Base-by-base conservation (phyloP, 148 eudicot species). In the Vaccinium macrocarpon region DNA sequence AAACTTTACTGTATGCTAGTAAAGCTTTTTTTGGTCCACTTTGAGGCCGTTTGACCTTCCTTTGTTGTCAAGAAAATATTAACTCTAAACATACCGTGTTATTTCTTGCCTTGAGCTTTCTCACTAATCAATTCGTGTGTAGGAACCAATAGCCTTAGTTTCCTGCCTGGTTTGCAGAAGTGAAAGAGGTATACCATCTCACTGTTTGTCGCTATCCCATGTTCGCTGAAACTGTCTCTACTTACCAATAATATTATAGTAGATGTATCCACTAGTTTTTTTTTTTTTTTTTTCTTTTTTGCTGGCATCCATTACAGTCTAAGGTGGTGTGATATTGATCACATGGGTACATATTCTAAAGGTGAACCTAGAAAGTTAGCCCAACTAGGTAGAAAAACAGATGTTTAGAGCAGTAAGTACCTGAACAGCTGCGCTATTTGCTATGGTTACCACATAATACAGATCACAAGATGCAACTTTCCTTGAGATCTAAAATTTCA, bases 81-180 rank as follows among this genome's bases (percentile, higher is more conserved):
- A 57, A 51, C 82, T 32, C 70, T 35, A 14, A 12, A 70, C 23
- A 5, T 78, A 42, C 46, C 23, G 25, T 13, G 68, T 62, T 83
- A 55, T 78, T 35, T 12, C 78, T n/a, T 42, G 52, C 68, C 57
- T 29, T 25, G 73, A 5, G 74, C 64, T 70, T 14, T 8, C 32
- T 83, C 84, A 32, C 87, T 18, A 84, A 73, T 64, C 49, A 46
- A 46, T 51, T 62, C 13, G 19, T 83, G 52, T 82, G 89, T 78
- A 96, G 99, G 99, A 96, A 91, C 83, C 94, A 96, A 80, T 82
- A 98, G 29, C 99, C 99, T 7, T 97, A 96, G 87, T 96, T 96
- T 87, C 92, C 95, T 81, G 96, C 98, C 51, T 96, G 99, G 99
- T 83, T 96, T 50, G 81, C 87, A 53, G 99, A 96, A 92, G 94